phyloP scores from a whole-genome alignment of 345 rosid genomes.

The Brassica juncea region DNA sequence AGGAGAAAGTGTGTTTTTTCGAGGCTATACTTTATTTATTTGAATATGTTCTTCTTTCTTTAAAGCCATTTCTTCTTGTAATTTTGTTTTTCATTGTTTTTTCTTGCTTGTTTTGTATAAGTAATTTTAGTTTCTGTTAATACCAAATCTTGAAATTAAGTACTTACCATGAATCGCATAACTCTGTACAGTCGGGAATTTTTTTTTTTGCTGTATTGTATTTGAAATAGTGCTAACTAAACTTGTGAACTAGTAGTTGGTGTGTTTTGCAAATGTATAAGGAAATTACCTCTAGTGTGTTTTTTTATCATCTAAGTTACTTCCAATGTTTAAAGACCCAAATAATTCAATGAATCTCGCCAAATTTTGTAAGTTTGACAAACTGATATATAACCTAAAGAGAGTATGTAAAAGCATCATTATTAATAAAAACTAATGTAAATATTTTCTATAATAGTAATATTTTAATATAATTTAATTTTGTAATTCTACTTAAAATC shows the following conservation, averaged over 20 bases:
- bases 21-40: constrained; percentile 29
- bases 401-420: background rate
- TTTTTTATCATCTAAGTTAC: background rate
- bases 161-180: too few relatives aligned
- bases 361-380: too few relatives aligned
- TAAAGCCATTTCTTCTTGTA: background rate
- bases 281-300: background rate
- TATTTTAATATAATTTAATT: background rate
- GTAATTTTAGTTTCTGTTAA: background rate
- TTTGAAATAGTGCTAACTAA: background rate
- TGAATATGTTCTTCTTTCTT: constrained; percentile 33
- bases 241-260: background rate
- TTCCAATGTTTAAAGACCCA: background rate
- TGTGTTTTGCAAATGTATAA: too few relatives aligned
- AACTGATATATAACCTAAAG: background rate
- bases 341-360: too few relatives aligned
- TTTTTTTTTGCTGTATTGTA: background rate
- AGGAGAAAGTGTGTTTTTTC: constrained; percentile 9
- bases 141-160: background rate
- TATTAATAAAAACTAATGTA: background rate
- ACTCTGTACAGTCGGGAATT: background rate
- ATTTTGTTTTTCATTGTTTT: background rate
- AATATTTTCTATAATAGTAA: background rate
- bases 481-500: too few relatives aligned
- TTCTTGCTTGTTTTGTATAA: background rate